phyloP scores from a whole-genome alignment of 176 grass and related monocot species.

The Carex scoparia region DNA sequence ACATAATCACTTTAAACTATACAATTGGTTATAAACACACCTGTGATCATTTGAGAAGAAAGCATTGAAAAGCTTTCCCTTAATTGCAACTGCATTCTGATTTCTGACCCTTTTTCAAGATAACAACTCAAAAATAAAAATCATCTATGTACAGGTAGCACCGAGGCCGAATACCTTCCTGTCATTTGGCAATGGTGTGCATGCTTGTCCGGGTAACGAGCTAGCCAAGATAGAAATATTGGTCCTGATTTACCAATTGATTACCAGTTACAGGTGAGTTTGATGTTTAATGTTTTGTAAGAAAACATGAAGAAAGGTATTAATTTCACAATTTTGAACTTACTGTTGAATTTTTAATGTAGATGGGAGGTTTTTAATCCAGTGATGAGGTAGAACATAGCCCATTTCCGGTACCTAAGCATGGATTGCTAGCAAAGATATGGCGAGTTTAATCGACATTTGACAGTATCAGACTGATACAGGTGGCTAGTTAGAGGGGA shows the following conservation, averaged over 20 bases:
- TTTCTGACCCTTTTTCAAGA: too few relatives aligned
- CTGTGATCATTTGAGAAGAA: background rate
- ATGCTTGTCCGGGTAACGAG: constrained; percentile 91
- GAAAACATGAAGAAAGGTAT: background rate
- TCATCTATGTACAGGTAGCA: constrained; percentile 38
- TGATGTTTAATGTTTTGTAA: background rate
- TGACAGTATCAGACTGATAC: too few relatives aligned
- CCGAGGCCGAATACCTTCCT: constrained; percentile 79
- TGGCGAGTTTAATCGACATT: constrained; percentile 20
- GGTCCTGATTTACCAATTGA: constrained; percentile 80
- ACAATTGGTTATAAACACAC: background rate
- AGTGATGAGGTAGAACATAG: constrained; percentile 64
- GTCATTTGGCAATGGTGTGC: constrained; percentile 77
- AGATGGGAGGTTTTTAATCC: constrained; percentile 58
- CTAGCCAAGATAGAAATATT: constrained; percentile 91
- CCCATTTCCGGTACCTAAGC: constrained; percentile 84
- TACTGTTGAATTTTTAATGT: constrained; percentile 10
- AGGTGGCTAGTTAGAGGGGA: background rate
- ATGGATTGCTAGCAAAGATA: constrained; percentile 51
- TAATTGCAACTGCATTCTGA: background rate
- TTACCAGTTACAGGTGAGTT: constrained; percentile 69
- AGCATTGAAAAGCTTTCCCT: background rate
- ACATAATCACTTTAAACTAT: background rate
- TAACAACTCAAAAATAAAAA: too few relatives aligned
- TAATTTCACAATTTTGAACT: background rate